phyloP scores from a whole-genome alignment of 306 rosid species.

The Astragalus membranaceus region DNA sequence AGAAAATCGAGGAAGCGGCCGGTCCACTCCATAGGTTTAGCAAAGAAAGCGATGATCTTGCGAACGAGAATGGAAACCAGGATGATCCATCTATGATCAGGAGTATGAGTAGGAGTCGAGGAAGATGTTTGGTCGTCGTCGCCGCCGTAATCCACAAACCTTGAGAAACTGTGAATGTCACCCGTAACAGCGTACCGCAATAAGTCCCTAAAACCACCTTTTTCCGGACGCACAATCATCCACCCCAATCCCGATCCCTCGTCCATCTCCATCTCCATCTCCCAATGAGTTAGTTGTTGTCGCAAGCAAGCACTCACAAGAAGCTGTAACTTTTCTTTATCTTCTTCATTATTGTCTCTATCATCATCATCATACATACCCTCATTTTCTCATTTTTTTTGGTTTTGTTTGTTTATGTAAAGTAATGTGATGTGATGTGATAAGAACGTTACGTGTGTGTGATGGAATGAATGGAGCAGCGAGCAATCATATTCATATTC shows the following conservation, averaged over 20 bases:
- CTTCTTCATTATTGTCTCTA: background rate
- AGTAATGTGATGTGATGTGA: background rate
- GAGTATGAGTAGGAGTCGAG: background rate
- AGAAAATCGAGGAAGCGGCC: slow-evolving; percentile 57
- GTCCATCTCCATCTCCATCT: background rate
- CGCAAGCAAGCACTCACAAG: background rate
- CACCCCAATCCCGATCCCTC: slow-evolving; percentile 21
- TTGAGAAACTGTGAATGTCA: slow-evolving; percentile 22
- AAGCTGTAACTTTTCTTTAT: background rate
- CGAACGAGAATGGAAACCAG: slow-evolving; percentile 47
- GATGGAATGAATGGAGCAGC: background rate
- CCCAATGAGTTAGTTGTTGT: background rate
- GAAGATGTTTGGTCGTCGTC: background rate
- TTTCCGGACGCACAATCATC: slow-evolving; percentile 57
- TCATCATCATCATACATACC: too few relatives aligned
- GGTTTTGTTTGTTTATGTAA: too few relatives aligned
- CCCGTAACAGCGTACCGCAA: slow-evolving; percentile 22
- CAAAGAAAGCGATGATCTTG: slow-evolving; percentile 39
- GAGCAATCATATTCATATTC: background rate
- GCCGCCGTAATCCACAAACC: slow-evolving; percentile 22
- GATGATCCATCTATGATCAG: slow-evolving; percentile 49
- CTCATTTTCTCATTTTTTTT: too few relatives aligned
- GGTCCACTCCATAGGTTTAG: slow-evolving; percentile 57
- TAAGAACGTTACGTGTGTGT: background rate
- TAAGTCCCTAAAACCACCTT: slow-evolving; percentile 44